These are phyloP conservation scores for Xylariales sp. DNA, from an alignment of 2,329 filamentous ascomycete genomes.

Conservation along the genomic window DNA sequence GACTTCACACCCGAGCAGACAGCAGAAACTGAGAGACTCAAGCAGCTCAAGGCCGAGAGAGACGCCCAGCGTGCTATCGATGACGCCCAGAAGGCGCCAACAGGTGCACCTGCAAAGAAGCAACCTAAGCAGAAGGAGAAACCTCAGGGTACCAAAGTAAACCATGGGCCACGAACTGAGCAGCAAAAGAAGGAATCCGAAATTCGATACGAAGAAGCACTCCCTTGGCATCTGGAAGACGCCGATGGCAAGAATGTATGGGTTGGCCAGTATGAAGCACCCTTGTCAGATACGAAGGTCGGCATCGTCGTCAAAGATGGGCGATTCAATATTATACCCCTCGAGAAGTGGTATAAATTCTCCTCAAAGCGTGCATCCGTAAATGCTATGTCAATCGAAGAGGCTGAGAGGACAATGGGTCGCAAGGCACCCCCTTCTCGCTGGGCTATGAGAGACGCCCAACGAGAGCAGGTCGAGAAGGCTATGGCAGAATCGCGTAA, in stretches of 20 bases:
- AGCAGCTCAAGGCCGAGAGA: conserved; percentile 71
- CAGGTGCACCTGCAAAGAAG: conserved; percentile 46
- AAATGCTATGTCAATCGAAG: conserved; percentile 72
- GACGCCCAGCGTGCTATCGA: conserved; percentile 84
- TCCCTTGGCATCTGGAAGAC: conserved; percentile 96
- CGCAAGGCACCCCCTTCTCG: conserved; percentile 72
- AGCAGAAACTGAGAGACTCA: conserved; percentile 58
- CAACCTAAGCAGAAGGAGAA: conserved; percentile 59
- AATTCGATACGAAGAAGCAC: conserved; percentile 86
- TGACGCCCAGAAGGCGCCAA: conserved; percentile 88
- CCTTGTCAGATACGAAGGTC: conserved; percentile 80
- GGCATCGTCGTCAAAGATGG: conserved; percentile 68
- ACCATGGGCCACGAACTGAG: conserved; percentile 72
- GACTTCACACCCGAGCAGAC: conserved; percentile 43
- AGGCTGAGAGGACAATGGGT: conserved; percentile 79
- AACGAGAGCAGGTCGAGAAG: conserved; percentile 50
- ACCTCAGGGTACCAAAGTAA: conserved; percentile 75
- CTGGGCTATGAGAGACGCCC: conserved; percentile 69
- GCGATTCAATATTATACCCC: conserved; percentile 78
- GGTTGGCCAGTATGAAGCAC: conserved; percentile 86
- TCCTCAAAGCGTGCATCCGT: conserved; percentile 70
- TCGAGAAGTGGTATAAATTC: conserved; percentile 96
- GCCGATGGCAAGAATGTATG: conserved; percentile 93
- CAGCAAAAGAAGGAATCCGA: conserved; percentile 72
- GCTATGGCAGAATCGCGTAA: conserved; percentile 58